Conservation (phyloP, 2,329 filamentous ascomycete species). For the Pseudocercospora ulei region DNA sequence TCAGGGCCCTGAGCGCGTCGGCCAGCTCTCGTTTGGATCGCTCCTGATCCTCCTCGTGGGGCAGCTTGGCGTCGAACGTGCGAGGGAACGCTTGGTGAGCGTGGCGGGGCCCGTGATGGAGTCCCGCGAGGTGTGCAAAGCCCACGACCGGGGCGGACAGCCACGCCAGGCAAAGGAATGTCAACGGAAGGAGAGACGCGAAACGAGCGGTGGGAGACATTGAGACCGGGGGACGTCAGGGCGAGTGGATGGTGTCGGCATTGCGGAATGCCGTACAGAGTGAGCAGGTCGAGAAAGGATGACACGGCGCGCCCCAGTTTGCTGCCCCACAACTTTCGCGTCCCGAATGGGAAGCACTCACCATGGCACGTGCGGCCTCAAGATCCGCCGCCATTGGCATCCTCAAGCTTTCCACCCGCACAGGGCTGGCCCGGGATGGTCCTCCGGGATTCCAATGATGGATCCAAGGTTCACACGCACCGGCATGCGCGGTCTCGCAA, state of each 20-base stretch:
- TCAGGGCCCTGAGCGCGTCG: not conserved
- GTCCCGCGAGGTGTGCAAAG: not conserved
- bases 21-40: conserved; percentile 7
- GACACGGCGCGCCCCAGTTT: no score
- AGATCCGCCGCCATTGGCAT: no score
- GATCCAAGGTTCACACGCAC: no score
- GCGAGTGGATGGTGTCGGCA: not conserved
- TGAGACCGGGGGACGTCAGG: conserved; percentile 1
- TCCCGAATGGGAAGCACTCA: no score
- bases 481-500: no score
- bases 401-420: no score
- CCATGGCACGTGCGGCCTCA: no score
- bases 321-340: no score
- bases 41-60: not conserved
- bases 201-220: conserved; percentile 3
- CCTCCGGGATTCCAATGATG: no score
- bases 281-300: no score
- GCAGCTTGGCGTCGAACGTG: conserved; percentile 2
- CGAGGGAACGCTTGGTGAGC: not conserved
- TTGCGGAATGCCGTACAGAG: not conserved
- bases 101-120: conserved; percentile 2
- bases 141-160: not conserved
- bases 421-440: no score
- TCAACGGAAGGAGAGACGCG: not conserved
- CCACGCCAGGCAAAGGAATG: not conserved